Evolutionary conservation across 768 basidiomycete species (phyloP).

Genomic region (Cystofilobasidium capitatum): DNA sequence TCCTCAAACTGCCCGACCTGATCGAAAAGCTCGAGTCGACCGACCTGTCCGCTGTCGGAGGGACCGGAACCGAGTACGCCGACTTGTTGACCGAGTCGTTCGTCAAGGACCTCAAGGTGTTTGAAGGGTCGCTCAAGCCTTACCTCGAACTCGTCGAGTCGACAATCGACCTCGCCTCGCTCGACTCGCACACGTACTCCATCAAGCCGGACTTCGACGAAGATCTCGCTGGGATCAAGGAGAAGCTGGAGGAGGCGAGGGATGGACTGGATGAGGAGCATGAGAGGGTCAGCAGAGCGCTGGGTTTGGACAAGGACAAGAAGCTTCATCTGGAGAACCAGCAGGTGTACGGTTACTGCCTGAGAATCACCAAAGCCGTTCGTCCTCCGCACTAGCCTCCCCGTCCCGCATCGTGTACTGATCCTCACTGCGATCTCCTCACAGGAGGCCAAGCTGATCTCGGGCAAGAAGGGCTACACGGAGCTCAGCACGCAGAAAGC

Average conservation of each 20-base stretch:
- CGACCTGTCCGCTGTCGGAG: slow-evolving; percentile 33
- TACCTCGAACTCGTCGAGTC: slow-evolving; percentile 92
- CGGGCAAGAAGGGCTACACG: slow-evolving; percentile 57
- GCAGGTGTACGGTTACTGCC: slow-evolving; percentile 78
- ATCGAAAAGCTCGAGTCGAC: slow-evolving; percentile 54
- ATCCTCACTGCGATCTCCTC: background rate
- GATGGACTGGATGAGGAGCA: slow-evolving; percentile 81
- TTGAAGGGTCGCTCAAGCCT: slow-evolving; percentile 23
- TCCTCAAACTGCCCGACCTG: slow-evolving; percentile 68
- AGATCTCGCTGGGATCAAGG: slow-evolving; percentile 57
- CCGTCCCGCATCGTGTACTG: background rate
- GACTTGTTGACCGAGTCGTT: slow-evolving; percentile 61
- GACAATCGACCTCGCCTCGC: slow-evolving; percentile 79
- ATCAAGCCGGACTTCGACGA: slow-evolving; percentile 88
- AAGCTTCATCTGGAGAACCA: slow-evolving; percentile 93
- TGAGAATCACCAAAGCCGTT: slow-evolving; percentile 83
- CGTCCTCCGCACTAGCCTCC: slow-evolving; percentile 29
- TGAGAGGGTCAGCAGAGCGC: slow-evolving; percentile 53
- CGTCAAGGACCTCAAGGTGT: slow-evolving; percentile 52
- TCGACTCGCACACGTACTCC: slow-evolving; percentile 65
- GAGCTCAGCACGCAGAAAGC: slow-evolving; percentile 77
- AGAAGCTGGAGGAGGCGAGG: slow-evolving; percentile 58
- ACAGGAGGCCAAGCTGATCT: slow-evolving; percentile 69
- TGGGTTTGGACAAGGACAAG: slow-evolving; percentile 78
- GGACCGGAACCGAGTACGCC: slow-evolving; percentile 43